Evolutionary conservation across 1,284 basidiomycete species (phyloP).

Genomic region (Sphagnurus paluster): DNA sequence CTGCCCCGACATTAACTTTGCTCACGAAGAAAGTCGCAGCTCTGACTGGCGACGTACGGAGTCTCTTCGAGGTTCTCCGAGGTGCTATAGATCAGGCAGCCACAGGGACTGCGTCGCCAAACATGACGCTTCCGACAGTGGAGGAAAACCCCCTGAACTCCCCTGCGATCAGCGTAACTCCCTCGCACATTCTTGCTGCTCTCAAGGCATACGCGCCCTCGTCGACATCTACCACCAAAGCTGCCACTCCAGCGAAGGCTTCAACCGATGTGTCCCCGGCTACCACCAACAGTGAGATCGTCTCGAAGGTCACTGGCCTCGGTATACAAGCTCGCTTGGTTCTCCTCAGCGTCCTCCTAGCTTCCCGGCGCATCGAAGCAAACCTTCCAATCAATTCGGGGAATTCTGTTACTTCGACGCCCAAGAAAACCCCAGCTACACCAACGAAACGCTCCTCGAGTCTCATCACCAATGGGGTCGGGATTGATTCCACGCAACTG

Average conservation of each 20-base stretch:
- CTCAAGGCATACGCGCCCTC: conserved; percentile 68
- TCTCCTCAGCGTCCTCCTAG: conserved; percentile 63
- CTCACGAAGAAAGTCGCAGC: conserved; percentile 77
- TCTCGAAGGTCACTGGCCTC: conserved; percentile 62
- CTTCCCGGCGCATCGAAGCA: conserved; percentile 57
- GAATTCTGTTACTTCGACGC: conserved; percentile 37
- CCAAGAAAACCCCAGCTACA: conserved; percentile 48
- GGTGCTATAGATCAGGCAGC: conserved; percentile 72
- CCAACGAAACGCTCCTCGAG: conserved; percentile 54
- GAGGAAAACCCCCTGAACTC: conserved; percentile 41
- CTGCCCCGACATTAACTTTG: conserved; percentile 59
- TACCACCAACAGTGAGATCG: conserved; percentile 57
- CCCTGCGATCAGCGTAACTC: conserved; percentile 50
- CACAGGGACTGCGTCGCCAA: conserved; percentile 12
- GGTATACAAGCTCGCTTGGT: conserved; percentile 73
- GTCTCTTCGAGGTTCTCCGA: conserved; percentile 73
- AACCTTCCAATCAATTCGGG: conserved; percentile 50
- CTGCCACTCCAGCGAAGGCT: conserved; percentile 17
- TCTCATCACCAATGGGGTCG: conserved; percentile 26
- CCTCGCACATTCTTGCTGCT: conserved; percentile 64
- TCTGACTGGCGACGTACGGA: conserved; percentile 77
- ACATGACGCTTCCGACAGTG: conserved; percentile 12
- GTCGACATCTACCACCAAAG: conserved; percentile 27
- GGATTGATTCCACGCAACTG: conserved; percentile 58
- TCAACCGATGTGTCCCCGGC: conserved; percentile 26